phyloP scores from a whole-genome alignment of 2,329 filamentous ascomycete species.

The Aspergillus sp. region DNA sequence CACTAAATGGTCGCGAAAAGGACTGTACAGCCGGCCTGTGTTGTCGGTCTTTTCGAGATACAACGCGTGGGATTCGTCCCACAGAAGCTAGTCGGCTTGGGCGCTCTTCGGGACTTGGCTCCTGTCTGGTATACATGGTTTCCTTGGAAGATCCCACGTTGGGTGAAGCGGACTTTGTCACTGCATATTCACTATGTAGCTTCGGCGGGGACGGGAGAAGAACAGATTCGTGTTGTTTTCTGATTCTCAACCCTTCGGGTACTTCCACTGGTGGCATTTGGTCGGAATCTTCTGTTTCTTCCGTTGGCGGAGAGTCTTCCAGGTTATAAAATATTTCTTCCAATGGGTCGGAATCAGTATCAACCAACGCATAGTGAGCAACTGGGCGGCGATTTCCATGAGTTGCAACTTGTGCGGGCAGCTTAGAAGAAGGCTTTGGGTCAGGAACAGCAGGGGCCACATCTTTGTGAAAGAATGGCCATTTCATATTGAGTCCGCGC shows the following conservation, averaged over 20 bases:
- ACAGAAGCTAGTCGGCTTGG: conserved; percentile 74
- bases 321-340: conserved; percentile 40
- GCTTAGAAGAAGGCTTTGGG: conserved; percentile 26
- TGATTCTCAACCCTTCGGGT: conserved; percentile 31
- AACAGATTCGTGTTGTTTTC: conserved; percentile 37
- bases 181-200: conserved; percentile 30
- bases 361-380: conserved; percentile 60
- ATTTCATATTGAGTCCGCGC: conserved; percentile 42
- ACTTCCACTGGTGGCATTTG: conserved; percentile 22
- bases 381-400: conserved; percentile 45
- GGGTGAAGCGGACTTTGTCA: conserved; percentile 32
- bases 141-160: conserved; percentile 35
- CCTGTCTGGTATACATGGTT: conserved; percentile 13
- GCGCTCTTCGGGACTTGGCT: conserved; percentile 32
- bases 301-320: conserved; percentile 41
- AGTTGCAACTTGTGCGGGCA: conserved; percentile 42
- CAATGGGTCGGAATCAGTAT: conserved; percentile 43
- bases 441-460: conserved; percentile 28
- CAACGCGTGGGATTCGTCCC: conserved; percentile 80
- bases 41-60: conserved; percentile 63
- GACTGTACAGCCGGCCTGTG: conserved; percentile 71
- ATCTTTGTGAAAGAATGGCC: conserved; percentile 60
- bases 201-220: conserved; percentile 45
- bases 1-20: conserved; percentile 79
- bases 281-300: conserved; percentile 38